These are phyloP conservation scores for Syzygium grande DNA, from an alignment of 345 rosid species.

Conservation along the genomic window DNA sequence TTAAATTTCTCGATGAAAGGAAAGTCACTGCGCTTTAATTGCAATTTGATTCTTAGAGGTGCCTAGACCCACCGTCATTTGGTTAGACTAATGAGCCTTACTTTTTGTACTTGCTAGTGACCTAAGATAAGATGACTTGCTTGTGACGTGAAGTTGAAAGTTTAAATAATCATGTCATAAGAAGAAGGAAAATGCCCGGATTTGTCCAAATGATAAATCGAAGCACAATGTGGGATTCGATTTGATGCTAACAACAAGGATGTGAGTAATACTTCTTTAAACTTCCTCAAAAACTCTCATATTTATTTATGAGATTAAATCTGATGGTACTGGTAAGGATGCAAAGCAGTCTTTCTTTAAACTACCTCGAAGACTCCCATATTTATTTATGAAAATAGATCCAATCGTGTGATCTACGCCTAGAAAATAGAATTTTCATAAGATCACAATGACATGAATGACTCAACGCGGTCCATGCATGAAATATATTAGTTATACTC, in stretches of 20 bases:
- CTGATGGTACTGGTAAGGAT: neutral
- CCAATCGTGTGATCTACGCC: neutral
- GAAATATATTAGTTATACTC: no score
- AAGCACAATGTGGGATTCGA: neutral
- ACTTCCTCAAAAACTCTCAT: neutral
- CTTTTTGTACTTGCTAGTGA: neutral
- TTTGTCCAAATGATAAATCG: neutral
- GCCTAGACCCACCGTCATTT: neutral
- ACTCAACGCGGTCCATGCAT: neutral
- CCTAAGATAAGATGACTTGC: neutral
- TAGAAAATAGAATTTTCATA: neutral
- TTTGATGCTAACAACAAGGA: neutral
- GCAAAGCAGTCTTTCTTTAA: no score
- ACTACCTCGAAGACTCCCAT: neutral
- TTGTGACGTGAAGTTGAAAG: neutral
- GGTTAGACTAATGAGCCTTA: neutral
- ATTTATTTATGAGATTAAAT: neutral
- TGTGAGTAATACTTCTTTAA: neutral
- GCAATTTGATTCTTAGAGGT: neutral
- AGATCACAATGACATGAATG: neutral
- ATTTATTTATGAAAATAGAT: no score
- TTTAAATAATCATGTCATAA: neutral
- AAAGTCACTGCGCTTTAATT: neutral
- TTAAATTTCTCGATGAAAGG: neutral
- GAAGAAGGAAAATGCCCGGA: neutral